Conservation (phyloP, 1,284 basidiomycete genomes). For the Paramarasmius palmivorus region DNA sequence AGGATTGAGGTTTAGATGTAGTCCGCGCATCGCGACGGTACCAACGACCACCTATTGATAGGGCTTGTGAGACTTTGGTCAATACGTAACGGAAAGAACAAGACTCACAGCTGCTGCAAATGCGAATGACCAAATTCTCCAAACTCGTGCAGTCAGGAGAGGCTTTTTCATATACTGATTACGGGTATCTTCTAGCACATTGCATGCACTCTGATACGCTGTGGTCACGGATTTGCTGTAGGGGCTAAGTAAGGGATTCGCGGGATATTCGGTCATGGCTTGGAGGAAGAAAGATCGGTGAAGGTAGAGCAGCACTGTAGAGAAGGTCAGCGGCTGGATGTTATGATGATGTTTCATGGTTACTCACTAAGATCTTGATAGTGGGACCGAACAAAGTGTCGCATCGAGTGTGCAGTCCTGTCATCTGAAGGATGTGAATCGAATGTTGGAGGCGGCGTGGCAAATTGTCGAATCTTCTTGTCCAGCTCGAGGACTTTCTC, state of each 20-base stretch:
- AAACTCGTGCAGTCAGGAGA: constrained; percentile 40
- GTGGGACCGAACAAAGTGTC: constrained; percentile 42
- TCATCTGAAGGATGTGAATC: constrained; percentile 24
- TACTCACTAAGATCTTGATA: constrained; percentile 47
- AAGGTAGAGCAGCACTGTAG: constrained; percentile 45
- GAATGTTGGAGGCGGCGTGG: constrained; percentile 21
- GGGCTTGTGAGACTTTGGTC: not conserved
- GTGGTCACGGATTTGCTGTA: constrained; percentile 42
- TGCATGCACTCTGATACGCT: constrained; percentile 45
- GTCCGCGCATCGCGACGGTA: constrained; percentile 41
- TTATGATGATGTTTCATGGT: not conserved
- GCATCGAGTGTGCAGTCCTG: constrained; percentile 41
- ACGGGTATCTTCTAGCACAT: constrained; percentile 36
- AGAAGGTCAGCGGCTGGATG: not conserved
- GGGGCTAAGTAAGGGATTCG: constrained; percentile 40
- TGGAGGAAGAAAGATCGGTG: constrained; percentile 51
- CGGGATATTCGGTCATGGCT: constrained; percentile 42
- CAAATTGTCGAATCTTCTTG: constrained; percentile 39
- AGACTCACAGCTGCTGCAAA: constrained; percentile 45
- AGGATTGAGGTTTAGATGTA: constrained; percentile 38
- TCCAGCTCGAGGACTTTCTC: constrained; percentile 45
- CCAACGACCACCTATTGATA: constrained; percentile 40
- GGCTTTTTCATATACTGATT: constrained; percentile 41
- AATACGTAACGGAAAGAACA: not conserved
- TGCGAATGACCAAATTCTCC: constrained; percentile 49